Conservation (phyloP, 192 early-diverging fungal genomes). For the Linderina pennispora region DNA sequence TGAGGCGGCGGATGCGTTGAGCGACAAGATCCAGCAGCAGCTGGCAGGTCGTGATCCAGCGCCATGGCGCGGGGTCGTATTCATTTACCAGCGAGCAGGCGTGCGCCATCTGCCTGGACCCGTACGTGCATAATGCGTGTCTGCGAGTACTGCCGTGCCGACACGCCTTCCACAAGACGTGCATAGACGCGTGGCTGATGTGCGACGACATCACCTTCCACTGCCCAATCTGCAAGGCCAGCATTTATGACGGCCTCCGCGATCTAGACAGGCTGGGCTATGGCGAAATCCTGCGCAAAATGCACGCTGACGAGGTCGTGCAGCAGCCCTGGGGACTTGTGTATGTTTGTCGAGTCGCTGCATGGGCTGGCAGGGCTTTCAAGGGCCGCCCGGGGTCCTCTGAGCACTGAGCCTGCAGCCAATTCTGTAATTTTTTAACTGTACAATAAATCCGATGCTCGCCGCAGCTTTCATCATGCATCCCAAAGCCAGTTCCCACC, state of each 20-base stretch:
- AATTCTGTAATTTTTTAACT: no score
- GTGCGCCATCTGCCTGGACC: slow-evolving; percentile 71
- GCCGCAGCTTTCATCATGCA: no score
- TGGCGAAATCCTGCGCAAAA: slow-evolving; percentile 13
- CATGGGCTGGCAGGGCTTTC: no score
- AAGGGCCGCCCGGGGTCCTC: no score
- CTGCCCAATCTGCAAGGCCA: slow-evolving; percentile 73
- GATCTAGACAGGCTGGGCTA: slow-evolving; percentile 30
- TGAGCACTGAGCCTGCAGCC: no score
- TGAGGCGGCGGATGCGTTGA: slow-evolving; percentile 10
- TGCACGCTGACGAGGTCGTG: neutral
- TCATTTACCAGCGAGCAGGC: slow-evolving; percentile 53
- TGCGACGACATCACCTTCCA: slow-evolving; percentile 58
- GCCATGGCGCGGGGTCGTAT: slow-evolving; percentile 22
- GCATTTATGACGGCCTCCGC: slow-evolving; percentile 29
- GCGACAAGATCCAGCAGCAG: slow-evolving; percentile 16
- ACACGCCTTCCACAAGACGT: slow-evolving; percentile 76
- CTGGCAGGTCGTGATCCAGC: slow-evolving; percentile 33
- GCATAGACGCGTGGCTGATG: slow-evolving; percentile 73
- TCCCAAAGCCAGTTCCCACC: no score
- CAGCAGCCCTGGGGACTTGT: no score
- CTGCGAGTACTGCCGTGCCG: slow-evolving; percentile 62
- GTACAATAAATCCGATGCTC: no score
- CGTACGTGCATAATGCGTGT: slow-evolving; percentile 61
- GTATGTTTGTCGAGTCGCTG: no score